phyloP scores from a whole-genome alignment of 768 basidiomycete genomes.

The Lactifluus piperatus region DNA sequence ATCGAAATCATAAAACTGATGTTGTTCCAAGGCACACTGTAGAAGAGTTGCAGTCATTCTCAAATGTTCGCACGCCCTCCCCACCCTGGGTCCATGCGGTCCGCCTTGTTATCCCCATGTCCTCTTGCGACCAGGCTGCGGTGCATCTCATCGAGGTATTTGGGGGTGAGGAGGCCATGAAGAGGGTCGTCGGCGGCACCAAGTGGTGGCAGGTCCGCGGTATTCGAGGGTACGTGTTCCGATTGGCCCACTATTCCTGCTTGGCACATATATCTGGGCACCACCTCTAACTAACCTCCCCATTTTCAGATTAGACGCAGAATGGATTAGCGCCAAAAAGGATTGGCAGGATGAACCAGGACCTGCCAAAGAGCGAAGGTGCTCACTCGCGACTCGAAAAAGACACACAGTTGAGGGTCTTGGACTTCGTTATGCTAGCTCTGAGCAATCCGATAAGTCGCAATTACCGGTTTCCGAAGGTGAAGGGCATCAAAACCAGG shows the following conservation, averaged over 20 bases:
- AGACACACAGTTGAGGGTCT: background rate
- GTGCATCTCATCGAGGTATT: conserved; percentile 62
- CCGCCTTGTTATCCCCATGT: conserved; percentile 62
- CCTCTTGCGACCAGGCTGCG: conserved; percentile 70
- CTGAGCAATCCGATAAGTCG: background rate
- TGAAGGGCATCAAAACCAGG: conserved; percentile 16
- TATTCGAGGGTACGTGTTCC: conserved; percentile 51
- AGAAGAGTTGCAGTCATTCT: conserved; percentile 75
- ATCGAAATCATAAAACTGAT: background rate
- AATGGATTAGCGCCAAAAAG: conserved; percentile 83
- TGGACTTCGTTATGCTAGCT: background rate
- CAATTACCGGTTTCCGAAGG: conserved; percentile 9
- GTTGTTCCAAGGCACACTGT: conserved; percentile 56
- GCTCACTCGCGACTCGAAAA: background rate
- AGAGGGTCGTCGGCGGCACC: conserved; percentile 71
- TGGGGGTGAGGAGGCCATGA: conserved; percentile 71
- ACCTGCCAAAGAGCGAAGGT: conserved; percentile 32
- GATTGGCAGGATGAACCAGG: conserved; percentile 68
- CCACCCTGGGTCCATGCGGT: conserved; percentile 79
- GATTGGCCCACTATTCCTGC: conserved; percentile 15
- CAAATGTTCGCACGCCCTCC: conserved; percentile 73
- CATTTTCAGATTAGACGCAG: conserved; percentile 57
- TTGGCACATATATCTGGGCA: background rate
- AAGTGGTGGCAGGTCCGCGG: conserved; percentile 99
- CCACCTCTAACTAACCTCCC: background rate